Base-by-base conservation (phyloP, 2,329 filamentous ascomycete genomes). In the Thielaviopsis musarum region DNA sequence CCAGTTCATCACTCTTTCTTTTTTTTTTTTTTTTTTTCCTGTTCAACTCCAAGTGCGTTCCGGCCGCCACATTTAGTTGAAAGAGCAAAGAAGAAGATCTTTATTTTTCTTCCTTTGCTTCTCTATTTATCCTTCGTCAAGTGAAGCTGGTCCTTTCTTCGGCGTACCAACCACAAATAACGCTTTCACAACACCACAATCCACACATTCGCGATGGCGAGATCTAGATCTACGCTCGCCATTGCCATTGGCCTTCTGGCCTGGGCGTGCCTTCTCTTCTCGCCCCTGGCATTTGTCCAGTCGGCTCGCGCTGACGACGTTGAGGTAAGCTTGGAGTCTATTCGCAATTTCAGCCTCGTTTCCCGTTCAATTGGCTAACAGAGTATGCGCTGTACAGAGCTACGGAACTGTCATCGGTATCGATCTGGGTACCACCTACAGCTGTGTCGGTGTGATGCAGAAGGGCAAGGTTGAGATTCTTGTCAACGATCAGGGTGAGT, bases 381-480 rank as follows among this genome's bases (percentile, higher is more conserved):
- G 5, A 49, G n/a, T 49, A 15, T 26, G 13, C 26, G 19, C 38
- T 51, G 38, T 51, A 21, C 22, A 62, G 61, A 85, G 82, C 70
- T 88, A 88, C 73, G 89, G 89, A 71, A 91, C 86, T 68, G 89
- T 95, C 67, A 91, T 95, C 69, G 90, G 90, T 83, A 95, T 95
- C 75, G 78, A 95, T 84, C 75, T 95, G 70, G 90, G 90, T 75
- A 95, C 90, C 57, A 95, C 90, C 65, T 84, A 84, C 76, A 85
- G 82, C 69, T 95, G 90, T 75, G 89, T 95, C 68, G 90, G 88
- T 85, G 88, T 95, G 72, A 95, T 95, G 89, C 86, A 91, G 72
- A 87, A 89, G 72, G 90, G 90, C 72, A 93, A 91, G 75, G 89
- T 95, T 67, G 89, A 95, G 70, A 95, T 95, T 76, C 80, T 95